A percentile compares a stretch with the other conserved stretches of the same genome.
phyloP scores from a whole-genome alignment of 345 rosid genomes.

The Chamaenerion angustifolium region DNA sequence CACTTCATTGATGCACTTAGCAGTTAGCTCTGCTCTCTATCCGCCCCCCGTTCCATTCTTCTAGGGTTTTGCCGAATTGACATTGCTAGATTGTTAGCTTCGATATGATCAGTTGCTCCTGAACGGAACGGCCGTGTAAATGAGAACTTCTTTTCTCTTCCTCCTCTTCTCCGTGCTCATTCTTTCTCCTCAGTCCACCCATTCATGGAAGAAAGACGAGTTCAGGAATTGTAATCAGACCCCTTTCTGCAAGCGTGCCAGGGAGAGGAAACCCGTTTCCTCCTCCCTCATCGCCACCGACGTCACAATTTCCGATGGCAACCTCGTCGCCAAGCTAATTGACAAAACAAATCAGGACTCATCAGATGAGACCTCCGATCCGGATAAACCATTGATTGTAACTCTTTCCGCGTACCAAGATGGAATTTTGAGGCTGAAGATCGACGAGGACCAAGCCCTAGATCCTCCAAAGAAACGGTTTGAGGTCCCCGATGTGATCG shows the following conservation, averaged over 20 bases:
- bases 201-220: conserved; percentile 91
- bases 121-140: conserved; percentile 3
- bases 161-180: conserved; percentile 30
- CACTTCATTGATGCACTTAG: conserved; percentile 1
- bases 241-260: conserved; percentile 94
- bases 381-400: conserved; percentile 46
- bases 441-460: conserved; percentile 64
- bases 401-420: conserved; percentile 56
- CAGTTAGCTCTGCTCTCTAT: not conserved
- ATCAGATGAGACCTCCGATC: conserved; percentile 17
- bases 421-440: conserved; percentile 57
- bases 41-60: not conserved
- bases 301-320: conserved; percentile 57
- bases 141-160: conserved; percentile 18
- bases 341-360: conserved; percentile 1
- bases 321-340: conserved; percentile 60
- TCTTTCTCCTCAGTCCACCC: conserved; percentile 17
- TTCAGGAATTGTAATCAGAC: conserved; percentile 85
- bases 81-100: no score
- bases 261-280: conserved; percentile 57
- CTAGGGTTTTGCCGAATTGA: not conserved
- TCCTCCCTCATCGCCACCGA: conserved; percentile 35
- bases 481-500: conserved; percentile 68
- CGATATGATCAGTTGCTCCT: no score
- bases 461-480: conserved; percentile 58